Base-by-base conservation (phyloP, 768 basidiomycete species). In the Pleurotus giganteus region DNA sequence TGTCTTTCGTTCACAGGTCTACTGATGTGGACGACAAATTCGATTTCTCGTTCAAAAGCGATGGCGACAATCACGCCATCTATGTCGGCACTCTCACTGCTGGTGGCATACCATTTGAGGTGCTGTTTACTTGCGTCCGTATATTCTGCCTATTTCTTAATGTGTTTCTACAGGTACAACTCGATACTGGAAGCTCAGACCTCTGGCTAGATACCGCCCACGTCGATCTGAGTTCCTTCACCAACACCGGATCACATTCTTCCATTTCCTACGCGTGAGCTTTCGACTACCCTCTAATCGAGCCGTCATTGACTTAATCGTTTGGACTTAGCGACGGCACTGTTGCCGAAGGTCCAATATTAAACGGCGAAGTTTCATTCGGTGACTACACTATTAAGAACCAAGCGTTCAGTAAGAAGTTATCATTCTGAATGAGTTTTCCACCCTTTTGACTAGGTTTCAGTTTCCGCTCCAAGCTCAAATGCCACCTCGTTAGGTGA, bases 131-230 rank as follows among this genome's bases (percentile, higher is more conserved):
- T 12, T 27, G 15, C 28, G 13, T 29, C 31, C 26, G n/a, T 29
- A 32, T 15, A 13, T 26, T 47, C n/a, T 11, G 3, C 46, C 28
- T 2, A 29, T 6, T 5, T 4, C 11, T 47, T 8, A 29, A 47
- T 26, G 4, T 9, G 4, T 32, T 28, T 17, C 34, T 43, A 19
- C 17, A 54, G 53, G 53, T 45, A 9, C 53, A 54, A 45, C 53
- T 36, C 17, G 53, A 54, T 44, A 54, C 53, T 7, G 53, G 53
- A 43, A 54, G 53, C 2, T 54, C 53, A 31, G 42, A 54, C 31
- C 26, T 54, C 7, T 54, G 53, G 53, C 41, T 54, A 17, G 53
- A 54, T 31, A 54, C 53, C 42, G 27, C 42, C 5, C 24, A 29
- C 27, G 31, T 29, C 26, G 39, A 42, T 31, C 28, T 37, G 42